phyloP scores from a whole-genome alignment of 495 filamentous ascomycete genomes.

The Neurospora sp. region DNA sequence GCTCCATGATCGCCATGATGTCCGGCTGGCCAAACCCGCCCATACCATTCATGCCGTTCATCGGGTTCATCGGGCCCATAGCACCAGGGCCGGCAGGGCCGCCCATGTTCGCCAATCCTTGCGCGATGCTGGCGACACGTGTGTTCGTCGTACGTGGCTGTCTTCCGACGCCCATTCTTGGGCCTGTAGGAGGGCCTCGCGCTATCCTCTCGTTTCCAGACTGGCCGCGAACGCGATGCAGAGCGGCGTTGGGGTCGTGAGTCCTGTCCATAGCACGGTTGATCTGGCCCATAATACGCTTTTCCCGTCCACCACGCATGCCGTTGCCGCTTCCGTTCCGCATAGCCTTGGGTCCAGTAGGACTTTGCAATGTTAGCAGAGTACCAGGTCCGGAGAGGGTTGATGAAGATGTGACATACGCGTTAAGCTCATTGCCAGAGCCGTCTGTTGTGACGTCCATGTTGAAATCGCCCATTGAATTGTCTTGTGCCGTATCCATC shows the following conservation, averaged over 20 bases:
- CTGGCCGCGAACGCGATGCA: constrained; percentile 72
- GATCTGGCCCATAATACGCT: constrained; percentile 79
- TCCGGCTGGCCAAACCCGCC: constrained; percentile 52
- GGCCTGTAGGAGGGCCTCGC: constrained; percentile 65
- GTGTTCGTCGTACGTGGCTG: constrained; percentile 40
- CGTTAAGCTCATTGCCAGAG: constrained; percentile 39
- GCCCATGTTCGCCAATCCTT: constrained; percentile 28
- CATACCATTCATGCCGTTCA: constrained; percentile 32
- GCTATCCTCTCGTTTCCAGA: constrained; percentile 64
- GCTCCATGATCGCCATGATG: constrained; percentile 74
- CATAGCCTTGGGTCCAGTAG: constrained; percentile 90
- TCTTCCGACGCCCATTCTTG: constrained; percentile 46
- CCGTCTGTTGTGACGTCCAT: constrained; percentile 48
- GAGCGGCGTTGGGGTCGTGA: constrained; percentile 45
- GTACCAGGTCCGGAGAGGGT: background rate
- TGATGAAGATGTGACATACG: constrained; percentile 46
- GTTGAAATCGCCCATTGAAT: constrained; percentile 44
- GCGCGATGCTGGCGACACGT: constrained; percentile 32
- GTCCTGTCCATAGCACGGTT: constrained; percentile 76
- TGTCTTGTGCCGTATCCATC: constrained; percentile 13
- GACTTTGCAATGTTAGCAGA: background rate
- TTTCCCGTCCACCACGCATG: constrained; percentile 44
- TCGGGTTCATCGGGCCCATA: constrained; percentile 25
- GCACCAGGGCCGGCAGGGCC: constrained; percentile 17
- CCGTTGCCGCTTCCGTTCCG: constrained; percentile 45